phyloP scores from a whole-genome alignment of 1,284 basidiomycete genomes.

The Cutaneotrichosporon arboriforme region DNA sequence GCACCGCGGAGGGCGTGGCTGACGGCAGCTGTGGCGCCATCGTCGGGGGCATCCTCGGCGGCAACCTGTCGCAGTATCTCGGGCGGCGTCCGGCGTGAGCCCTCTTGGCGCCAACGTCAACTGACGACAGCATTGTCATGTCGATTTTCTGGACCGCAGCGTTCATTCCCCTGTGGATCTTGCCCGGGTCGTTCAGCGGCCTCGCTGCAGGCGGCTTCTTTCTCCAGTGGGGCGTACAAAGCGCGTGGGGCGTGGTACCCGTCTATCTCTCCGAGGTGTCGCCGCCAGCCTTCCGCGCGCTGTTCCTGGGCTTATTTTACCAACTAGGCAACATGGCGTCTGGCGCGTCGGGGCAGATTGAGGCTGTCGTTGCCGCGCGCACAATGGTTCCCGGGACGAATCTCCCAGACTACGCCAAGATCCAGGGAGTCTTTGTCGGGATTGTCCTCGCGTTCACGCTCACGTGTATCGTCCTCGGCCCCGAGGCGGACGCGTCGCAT shows the following conservation, averaged over 20 bases:
- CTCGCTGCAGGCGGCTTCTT: constrained; percentile 52
- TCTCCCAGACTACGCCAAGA: constrained; percentile 69
- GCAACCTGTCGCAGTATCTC: constrained; percentile 71
- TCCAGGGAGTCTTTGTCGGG: constrained; percentile 82
- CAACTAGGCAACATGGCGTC: constrained; percentile 64
- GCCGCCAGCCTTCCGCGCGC: constrained; percentile 76
- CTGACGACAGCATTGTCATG: constrained; percentile 18
- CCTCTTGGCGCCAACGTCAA: too few species aligned
- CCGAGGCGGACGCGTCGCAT: constrained; percentile 63
- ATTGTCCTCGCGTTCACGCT: constrained; percentile 47
- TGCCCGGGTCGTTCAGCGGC: constrained; percentile 54
- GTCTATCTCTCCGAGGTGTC: constrained; percentile 74
- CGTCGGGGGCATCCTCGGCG: constrained; percentile 69
- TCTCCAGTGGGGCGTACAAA: constrained; percentile 78
- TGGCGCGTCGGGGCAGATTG: constrained; percentile 82
- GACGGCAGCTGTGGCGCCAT: constrained; percentile 55
- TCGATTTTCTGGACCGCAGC: constrained; percentile 54
- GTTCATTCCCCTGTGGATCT: constrained; percentile 66
- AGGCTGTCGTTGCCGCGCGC: constrained; percentile 65
- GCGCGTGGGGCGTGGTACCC: constrained; percentile 52
- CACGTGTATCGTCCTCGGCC: constrained; percentile 50
- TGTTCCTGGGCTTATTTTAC: constrained; percentile 87
- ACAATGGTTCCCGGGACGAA: constrained; percentile 15
- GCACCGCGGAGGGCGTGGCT: too few species aligned
- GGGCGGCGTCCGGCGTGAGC: constrained; percentile 63